These are phyloP conservation scores for Coniochaeta pulveracea DNA, from an alignment of 2,329 filamentous ascomycete genomes.

Conservation along the genomic window DNA sequence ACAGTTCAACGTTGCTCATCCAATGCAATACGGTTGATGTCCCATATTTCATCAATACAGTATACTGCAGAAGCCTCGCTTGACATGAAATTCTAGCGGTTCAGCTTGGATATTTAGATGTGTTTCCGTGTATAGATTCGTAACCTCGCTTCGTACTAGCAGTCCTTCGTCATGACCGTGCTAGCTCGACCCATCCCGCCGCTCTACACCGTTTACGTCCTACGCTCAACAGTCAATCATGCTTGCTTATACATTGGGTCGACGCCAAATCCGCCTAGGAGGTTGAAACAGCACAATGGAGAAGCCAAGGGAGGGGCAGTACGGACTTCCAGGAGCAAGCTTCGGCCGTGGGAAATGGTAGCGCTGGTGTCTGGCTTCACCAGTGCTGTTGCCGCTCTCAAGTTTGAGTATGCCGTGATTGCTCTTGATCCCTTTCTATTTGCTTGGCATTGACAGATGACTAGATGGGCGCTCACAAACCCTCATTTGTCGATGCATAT, in stretches of 20 bases:
- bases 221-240: conserved; percentile 68
- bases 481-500: conserved; percentile 74
- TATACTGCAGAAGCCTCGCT: too few species aligned
- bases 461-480: conserved; percentile 86
- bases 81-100: too few species aligned
- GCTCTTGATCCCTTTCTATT: conserved; percentile 2
- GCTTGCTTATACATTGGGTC: conserved; percentile 78
- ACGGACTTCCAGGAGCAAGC: conserved; percentile 53
- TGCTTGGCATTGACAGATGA: too few species aligned
- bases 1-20: too few species aligned
- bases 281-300: conserved; percentile 89
- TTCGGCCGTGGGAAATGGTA: conserved; percentile 88
- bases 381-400: conserved; percentile 73
- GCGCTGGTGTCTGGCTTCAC: conserved; percentile 81
- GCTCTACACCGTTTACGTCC: conserved; percentile 86
- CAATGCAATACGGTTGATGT: too few species aligned
- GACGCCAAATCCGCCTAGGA: conserved; percentile 76
- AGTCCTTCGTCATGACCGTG: too few species aligned
- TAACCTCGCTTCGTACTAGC: too few species aligned
- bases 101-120: too few species aligned
- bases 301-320: conserved; percentile 68
- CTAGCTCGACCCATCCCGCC: conserved; percentile 58
- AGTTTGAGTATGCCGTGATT: conserved; percentile 84
- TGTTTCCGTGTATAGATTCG: too few species aligned
- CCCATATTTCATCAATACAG: too few species aligned